Conservation (phyloP, 192 early-diverging fungal genomes). For the Rhizophagus clarus region DNA sequence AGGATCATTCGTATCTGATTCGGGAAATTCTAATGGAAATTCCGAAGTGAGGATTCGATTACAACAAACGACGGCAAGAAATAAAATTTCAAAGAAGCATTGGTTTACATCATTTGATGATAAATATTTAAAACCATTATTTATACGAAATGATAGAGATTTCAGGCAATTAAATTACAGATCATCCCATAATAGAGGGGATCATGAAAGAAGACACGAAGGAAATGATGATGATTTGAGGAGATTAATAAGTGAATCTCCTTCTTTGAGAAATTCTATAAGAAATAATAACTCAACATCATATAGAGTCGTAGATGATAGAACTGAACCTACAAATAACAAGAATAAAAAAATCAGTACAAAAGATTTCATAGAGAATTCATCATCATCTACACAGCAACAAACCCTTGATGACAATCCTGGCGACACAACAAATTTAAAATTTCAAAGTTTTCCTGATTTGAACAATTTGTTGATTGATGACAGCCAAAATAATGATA, state of each 20-base stretch:
- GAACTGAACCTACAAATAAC: neutral
- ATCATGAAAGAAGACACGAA: neutral
- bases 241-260: neutral
- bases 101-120: slow-evolving; percentile 89
- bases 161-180: neutral
- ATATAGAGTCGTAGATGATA: neutral
- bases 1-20: slow-evolving; percentile 35
- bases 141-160: slow-evolving; percentile 46
- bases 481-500: neutral
- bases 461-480: neutral
- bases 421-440: neutral
- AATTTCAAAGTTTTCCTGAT: neutral
- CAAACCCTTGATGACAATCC: neutral
- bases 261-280: neutral
- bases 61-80: slow-evolving; percentile 22
- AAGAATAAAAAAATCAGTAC: neutral
- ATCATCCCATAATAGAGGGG: neutral
- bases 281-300: neutral
- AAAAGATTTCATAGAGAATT: neutral
- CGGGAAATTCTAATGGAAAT: slow-evolving; percentile 19
- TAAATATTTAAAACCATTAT: slow-evolving; percentile 78
- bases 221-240: neutral
- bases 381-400: neutral
- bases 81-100: slow-evolving; percentile 50
- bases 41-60: slow-evolving; percentile 19